Evolutionary conservation across 352 stramenopile genomes (phyloP), one percentile per base, ranked within the genome.

Genomic region (Pythium folliculosum): DNA sequence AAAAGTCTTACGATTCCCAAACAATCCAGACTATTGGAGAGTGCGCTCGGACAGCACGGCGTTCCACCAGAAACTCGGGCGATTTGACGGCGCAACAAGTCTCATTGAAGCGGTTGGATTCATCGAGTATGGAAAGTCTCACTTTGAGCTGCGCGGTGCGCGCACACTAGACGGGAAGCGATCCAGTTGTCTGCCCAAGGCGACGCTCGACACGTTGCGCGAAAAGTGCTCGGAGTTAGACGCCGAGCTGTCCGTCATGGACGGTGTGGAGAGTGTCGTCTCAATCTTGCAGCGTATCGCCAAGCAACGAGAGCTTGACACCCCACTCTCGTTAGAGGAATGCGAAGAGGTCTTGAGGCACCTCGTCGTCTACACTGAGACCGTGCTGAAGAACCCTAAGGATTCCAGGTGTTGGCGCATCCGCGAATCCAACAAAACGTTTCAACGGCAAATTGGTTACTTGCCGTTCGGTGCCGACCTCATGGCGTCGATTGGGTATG

Each of bases 1-100:
- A 1, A 90, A 92, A 65, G 75, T 92, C 4, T 60, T 92, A 30
- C 77, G 81, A 5, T 92, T 88, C 51, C 84, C 84, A 2, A 83
- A 92, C 54, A 89, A 92, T 30, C 70, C 80, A 2, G 81, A 89
- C 32, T 92, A 92, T 56, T 92, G 84, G 84, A 67, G 84, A 6
- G 67, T 92, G 38, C 84, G 84, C 30, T 72, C 71, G 0, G 79
- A 90, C 51, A 89, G 67, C 13, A 14, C 63, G 6, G 80, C 75
- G 5, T 92, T 92, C 43, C 71, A 90, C 17, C 72, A 78, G 27
- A 90, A 92, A 55, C 63, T 92, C 14, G 81, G 81, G 8, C 75
- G 82, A 5, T 87, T 89, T 56, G 77, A 89, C 25, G 84, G 84
- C 3, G 84, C 80, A 0, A 82, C 77, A 10, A 80, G 68, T 47